Percentiles rank a stretch among this genome's conserved stretches.
These are phyloP conservation scores for Verticillium albo-atrum DNA, from an alignment of 2,329 filamentous ascomycete genomes.

Conservation along the genomic window DNA sequence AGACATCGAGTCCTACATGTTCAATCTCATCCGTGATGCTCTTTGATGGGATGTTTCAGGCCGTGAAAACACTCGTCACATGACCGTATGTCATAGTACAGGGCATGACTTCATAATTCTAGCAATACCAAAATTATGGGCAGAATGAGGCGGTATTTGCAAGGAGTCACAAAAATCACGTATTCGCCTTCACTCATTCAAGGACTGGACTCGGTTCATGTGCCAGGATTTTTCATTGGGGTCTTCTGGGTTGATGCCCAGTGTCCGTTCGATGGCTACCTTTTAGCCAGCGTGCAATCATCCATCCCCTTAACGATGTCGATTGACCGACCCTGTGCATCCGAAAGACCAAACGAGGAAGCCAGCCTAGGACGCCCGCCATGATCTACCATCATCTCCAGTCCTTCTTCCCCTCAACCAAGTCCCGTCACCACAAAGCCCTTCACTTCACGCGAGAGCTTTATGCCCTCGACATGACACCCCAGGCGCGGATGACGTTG, in stretches of 20 bases:
- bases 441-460: constrained; percentile 11
- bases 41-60: too few species aligned
- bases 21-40: too few species aligned
- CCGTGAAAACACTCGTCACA: too few species aligned
- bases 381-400: constrained; percentile 33
- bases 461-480: constrained; percentile 93
- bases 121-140: too few species aligned
- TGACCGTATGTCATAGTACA: too few species aligned
- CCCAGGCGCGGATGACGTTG: constrained; percentile 98
- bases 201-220: neutral
- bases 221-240: constrained; percentile 21
- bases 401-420: constrained; percentile 11
- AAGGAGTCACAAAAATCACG: neutral
- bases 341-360: constrained; percentile 41
- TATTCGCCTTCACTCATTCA: neutral
- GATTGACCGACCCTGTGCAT: constrained; percentile 26
- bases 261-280: constrained; percentile 32
- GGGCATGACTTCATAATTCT: too few species aligned
- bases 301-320: constrained; percentile 15
- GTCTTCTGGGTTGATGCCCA: constrained; percentile 33
- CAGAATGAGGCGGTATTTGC: too few species aligned
- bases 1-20: too few species aligned
- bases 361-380: constrained; percentile 42
- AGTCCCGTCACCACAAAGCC: constrained; percentile 9
- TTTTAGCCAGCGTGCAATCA: constrained; percentile 26